Percentiles rank a stretch among this genome's conserved stretches.
Conservation (phyloP, 2,329 filamentous ascomycete genomes). For the Fusarium acutatum region DNA sequence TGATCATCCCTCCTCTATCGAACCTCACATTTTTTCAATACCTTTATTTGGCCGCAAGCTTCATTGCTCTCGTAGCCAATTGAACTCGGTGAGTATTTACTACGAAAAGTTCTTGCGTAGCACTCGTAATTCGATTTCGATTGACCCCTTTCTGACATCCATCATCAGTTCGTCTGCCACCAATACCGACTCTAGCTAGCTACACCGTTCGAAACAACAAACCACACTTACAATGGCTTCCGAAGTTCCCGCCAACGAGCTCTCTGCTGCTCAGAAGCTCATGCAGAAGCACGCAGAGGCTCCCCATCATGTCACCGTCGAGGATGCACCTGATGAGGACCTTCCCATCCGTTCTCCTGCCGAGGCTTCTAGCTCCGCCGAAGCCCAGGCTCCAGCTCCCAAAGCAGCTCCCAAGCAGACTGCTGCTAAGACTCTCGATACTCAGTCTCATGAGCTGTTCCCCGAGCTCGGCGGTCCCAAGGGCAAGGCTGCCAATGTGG, state of each 20-base stretch:
- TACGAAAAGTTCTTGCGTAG: background rate
- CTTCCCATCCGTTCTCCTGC: slow-evolving; percentile 64
- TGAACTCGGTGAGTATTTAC: slow-evolving; percentile 18
- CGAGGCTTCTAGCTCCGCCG: slow-evolving; percentile 57
- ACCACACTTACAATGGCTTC: slow-evolving; percentile 53
- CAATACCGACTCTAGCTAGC: slow-evolving; percentile 10
- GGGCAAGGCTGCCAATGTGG: slow-evolving; percentile 72
- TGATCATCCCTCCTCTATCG: slow-evolving; percentile 36
- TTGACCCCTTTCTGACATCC: slow-evolving; percentile 19
- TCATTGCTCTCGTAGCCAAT: slow-evolving; percentile 35
- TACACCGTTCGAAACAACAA: slow-evolving; percentile 20
- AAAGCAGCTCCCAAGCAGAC: slow-evolving; percentile 77
- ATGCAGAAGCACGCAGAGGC: slow-evolving; percentile 67
- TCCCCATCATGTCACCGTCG: slow-evolving; percentile 72
- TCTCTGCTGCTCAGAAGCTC: slow-evolving; percentile 68
- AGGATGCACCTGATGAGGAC: slow-evolving; percentile 85
- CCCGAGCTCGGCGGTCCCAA: slow-evolving; percentile 82
- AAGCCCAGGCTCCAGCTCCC: slow-evolving; percentile 59
- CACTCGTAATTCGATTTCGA: too few species aligned
- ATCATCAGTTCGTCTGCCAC: slow-evolving; percentile 11
- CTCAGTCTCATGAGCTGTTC: slow-evolving; percentile 89
- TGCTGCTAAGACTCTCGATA: slow-evolving; percentile 69
- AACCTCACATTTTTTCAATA: slow-evolving; percentile 24
- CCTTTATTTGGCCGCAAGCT: slow-evolving; percentile 33
- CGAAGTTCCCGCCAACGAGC: slow-evolving; percentile 51